A percentile compares a stretch with the other conserved stretches of the same genome.
phyloP scores from a whole-genome alignment of 805 yeast genomes.

The Kodamaea laetipori region DNA sequence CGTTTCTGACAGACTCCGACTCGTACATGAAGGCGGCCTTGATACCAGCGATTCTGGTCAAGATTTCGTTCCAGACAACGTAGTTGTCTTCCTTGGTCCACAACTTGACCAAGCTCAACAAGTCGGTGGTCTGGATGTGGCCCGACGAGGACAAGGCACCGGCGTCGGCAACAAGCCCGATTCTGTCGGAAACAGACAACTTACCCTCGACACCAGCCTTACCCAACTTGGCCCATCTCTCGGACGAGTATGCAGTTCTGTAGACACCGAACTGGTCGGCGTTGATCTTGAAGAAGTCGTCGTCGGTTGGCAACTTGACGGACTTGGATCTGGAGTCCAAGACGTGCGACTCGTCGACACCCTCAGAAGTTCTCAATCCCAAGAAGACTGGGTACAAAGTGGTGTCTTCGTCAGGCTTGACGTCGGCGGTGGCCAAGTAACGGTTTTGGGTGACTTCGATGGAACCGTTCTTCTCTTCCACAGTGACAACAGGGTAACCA shows the following conservation, averaged over 20 bases:
- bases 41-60: constrained; percentile 49
- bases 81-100: constrained; percentile 63
- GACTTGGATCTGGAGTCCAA: constrained; percentile 48
- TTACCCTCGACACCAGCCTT: constrained; percentile 56
- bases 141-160: constrained; percentile 73
- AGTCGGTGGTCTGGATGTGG: constrained; percentile 59
- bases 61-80: constrained; percentile 69
- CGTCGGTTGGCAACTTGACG: constrained; percentile 38
- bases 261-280: constrained; percentile 75
- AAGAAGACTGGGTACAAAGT: constrained; percentile 70
- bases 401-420: constrained; percentile 69
- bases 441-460: constrained; percentile 69
- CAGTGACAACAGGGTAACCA: constrained; percentile 75
- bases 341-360: constrained; percentile 60
- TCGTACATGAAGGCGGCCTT: constrained; percentile 60
- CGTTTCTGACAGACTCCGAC: constrained; percentile 45
- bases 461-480: constrained; percentile 53
- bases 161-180: constrained; percentile 81
- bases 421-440: constrained; percentile 76
- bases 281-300: constrained; percentile 68
- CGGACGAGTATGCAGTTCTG: constrained; percentile 69
- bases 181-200: constrained; percentile 74
- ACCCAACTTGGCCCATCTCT: constrained; percentile 70
- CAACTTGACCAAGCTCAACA: constrained; percentile 57
- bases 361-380: constrained; percentile 59